Conservation (phyloP, 2,329 filamentous ascomycete species). For the Talaromyces pinophilus region DNA sequence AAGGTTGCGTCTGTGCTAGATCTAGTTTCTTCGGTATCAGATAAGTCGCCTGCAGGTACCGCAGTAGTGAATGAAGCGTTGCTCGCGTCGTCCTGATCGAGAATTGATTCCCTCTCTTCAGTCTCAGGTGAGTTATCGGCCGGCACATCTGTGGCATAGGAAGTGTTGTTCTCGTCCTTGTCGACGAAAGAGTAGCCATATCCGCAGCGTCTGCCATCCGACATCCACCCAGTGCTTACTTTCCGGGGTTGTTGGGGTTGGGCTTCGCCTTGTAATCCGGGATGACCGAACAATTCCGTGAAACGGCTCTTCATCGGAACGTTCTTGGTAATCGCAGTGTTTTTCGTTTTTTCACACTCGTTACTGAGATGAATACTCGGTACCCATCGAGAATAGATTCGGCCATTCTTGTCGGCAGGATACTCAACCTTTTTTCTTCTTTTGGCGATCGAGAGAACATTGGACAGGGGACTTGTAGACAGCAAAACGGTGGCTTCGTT, state of each 20-base stretch:
- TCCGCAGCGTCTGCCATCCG: constrained; percentile 41
- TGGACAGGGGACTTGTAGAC: too few species aligned
- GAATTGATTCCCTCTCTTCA: not conserved
- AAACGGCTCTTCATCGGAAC: constrained; percentile 33
- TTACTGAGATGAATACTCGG: not conserved
- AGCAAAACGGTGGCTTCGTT: constrained; percentile 1
- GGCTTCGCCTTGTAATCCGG: not conserved
- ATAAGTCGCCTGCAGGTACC: not conserved
- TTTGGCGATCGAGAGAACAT: constrained; percentile 16
- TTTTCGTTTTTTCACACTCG: not conserved
- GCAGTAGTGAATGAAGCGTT: not conserved
- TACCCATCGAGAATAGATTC: not conserved
- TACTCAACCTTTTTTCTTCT: constrained; percentile 5
- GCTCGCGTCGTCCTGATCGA: constrained; percentile 24
- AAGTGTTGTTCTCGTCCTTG: constrained; percentile 25
- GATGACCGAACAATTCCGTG: constrained; percentile 34
- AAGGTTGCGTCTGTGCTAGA: not conserved
- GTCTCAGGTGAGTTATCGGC: not conserved
- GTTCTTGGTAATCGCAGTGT: not conserved
- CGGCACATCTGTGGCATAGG: not conserved
- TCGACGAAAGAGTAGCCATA: constrained; percentile 43
- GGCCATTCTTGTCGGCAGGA: not conserved
- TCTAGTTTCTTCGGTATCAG: not conserved
- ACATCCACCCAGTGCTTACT: constrained; percentile 47
- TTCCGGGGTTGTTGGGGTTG: constrained; percentile 30